phyloP scores from a whole-genome alignment of 75 land plant genomes.

The Cunninghamia lanceolata region DNA sequence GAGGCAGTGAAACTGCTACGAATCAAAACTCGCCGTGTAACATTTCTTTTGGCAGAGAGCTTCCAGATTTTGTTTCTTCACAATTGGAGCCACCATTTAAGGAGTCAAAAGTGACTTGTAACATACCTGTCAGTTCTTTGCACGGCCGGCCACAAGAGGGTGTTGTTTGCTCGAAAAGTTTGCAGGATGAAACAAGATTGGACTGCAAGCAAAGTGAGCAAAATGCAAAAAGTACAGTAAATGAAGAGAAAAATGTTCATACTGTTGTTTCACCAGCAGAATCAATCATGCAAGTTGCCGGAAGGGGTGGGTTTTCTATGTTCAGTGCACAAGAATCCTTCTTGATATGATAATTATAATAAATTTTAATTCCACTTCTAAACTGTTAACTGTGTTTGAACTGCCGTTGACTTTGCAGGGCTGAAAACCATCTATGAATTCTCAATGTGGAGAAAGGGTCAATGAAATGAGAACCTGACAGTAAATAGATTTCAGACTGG shows the following conservation, averaged over 20 bases:
- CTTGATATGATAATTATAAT: neutral
- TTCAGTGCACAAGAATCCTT: neutral
- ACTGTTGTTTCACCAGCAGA: neutral
- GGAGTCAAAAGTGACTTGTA: neutral
- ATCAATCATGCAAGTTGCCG: slow-evolving; percentile 5
- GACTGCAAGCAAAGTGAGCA: neutral
- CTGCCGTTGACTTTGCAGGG: neutral
- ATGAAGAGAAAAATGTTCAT: neutral
- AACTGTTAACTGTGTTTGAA: neutral
- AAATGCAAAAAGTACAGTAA: neutral
- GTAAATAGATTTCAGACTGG: neutral
- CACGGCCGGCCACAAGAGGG: neutral
- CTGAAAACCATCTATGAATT: neutral
- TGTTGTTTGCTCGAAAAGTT: neutral
- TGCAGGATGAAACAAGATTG: neutral
- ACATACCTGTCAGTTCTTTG: neutral
- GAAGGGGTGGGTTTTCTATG: neutral
- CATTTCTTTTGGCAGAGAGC: neutral
- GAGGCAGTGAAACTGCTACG: neutral
- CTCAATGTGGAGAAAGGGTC: neutral
- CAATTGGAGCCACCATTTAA: neutral
- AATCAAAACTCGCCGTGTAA: neutral
- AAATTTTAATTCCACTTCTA: neutral
- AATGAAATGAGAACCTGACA: neutral
- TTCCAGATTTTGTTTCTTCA: neutral